Conservation (phyloP, 768 basidiomycete genomes). For the Auricularia sp. region DNA sequence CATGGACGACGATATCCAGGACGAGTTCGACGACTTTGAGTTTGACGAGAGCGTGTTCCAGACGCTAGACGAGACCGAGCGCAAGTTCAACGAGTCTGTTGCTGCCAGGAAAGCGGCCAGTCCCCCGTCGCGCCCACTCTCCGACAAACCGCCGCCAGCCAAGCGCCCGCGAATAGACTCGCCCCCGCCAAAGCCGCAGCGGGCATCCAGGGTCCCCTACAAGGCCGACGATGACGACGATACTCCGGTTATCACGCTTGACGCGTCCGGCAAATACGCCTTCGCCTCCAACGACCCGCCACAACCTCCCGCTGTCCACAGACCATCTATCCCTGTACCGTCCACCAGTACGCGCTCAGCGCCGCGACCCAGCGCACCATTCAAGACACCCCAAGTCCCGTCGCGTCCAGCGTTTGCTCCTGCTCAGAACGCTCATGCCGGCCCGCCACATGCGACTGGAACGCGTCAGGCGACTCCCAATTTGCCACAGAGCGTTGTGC, state of each 20-base stretch:
- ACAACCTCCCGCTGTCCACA: too few relatives aligned
- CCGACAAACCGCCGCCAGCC: not conserved
- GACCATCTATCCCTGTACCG: too few relatives aligned
- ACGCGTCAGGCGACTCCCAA: not conserved
- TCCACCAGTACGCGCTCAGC: too few relatives aligned
- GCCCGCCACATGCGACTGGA: not conserved
- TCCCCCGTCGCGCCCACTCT: not conserved
- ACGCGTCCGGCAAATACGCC: not conserved
- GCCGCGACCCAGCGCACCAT: too few relatives aligned
- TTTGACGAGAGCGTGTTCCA: not conserved
- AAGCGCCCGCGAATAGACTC: not conserved
- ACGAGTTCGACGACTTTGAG: not conserved
- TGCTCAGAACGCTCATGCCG: too few relatives aligned
- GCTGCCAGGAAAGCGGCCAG: not conserved
- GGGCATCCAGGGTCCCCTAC: not conserved
- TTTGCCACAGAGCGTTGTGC: not conserved
- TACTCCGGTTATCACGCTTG: not conserved
- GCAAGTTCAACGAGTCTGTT: not conserved
- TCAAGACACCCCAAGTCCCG: too few relatives aligned
- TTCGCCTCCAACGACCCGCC: not conserved
- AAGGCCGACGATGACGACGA: not conserved
- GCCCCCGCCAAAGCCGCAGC: not conserved
- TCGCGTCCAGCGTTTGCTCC: too few relatives aligned
- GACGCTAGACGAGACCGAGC: not conserved
- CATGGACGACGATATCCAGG: not conserved